These are phyloP conservation scores for Aspergillus puulaauensis DNA, from an alignment of 2,329 filamentous ascomycete genomes.

Conservation along the genomic window DNA sequence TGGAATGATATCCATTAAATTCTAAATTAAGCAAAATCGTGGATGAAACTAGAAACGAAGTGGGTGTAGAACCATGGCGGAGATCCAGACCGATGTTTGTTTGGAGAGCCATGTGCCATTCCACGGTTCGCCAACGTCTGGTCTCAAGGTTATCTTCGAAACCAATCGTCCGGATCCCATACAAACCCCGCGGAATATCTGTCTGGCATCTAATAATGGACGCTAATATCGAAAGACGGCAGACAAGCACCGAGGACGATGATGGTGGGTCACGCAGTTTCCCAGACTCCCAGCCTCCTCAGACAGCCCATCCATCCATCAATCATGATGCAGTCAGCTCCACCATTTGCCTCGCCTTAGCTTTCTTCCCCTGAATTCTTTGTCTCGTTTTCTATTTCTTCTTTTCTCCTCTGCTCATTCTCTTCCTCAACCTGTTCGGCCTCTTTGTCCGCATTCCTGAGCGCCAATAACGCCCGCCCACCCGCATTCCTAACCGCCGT, in stretches of 20 bases:
- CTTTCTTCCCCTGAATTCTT: conserved; percentile 4
- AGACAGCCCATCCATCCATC: not conserved
- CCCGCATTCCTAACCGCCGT: conserved; percentile 8
- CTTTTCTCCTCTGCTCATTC: not conserved
- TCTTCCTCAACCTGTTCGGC: not conserved
- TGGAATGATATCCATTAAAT: not conserved
- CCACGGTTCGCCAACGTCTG: not conserved
- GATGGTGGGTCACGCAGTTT: not conserved
- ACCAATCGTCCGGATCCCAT: too few species aligned
- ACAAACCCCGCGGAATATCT: not conserved
- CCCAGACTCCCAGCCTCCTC: conserved; percentile 1
- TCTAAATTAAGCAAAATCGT: not conserved
- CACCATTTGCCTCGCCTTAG: conserved; percentile 3
- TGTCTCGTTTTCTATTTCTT: not conserved
- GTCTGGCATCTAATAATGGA: not conserved
- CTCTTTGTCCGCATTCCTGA: not conserved
- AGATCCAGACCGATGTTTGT: not conserved
- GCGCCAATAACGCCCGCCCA: not conserved
- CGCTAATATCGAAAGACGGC: not conserved
- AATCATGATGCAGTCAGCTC: conserved; percentile 4
- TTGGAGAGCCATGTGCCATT: not conserved
- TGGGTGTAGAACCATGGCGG: too few species aligned
- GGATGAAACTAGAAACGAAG: too few species aligned
- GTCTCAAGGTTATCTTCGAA: too few species aligned
- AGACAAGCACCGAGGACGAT: not conserved